Percentiles rank a stretch among this genome's conserved stretches.
phyloP scores from a whole-genome alignment of 164 flowering plant genomes.

The Kalanchoe fedtschenkoi region DNA sequence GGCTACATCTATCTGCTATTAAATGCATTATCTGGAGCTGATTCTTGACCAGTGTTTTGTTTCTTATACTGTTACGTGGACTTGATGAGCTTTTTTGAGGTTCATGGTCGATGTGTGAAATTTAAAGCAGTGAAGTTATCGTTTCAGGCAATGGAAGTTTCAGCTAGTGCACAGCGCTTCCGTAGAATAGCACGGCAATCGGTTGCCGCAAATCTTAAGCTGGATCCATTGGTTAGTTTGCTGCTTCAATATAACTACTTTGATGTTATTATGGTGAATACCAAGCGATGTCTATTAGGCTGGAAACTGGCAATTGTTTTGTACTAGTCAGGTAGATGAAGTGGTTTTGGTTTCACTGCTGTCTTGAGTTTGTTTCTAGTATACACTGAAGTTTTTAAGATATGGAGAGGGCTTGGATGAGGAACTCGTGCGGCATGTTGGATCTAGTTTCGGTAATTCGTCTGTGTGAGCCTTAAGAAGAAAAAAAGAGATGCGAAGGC shows the following conservation, averaged over 20 bases:
- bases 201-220: constrained; percentile 33
- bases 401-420: not conserved
- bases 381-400: not conserved
- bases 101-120: not conserved
- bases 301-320: not conserved
- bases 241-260: not conserved
- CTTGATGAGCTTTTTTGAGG: not conserved
- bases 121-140: not conserved
- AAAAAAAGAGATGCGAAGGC: not conserved
- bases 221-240: constrained; percentile 62
- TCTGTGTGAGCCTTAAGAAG: not conserved
- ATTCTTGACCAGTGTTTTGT: too few relatives aligned
- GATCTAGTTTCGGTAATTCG: not conserved
- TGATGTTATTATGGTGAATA: not conserved
- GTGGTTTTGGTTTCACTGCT: not conserved
- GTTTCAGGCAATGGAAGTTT: constrained; percentile 44
- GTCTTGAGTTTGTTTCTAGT: not conserved
- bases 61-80: not conserved
- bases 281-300: not conserved
- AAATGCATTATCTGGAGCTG: too few relatives aligned
- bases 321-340: not conserved
- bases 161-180: constrained; percentile 48
- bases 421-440: not conserved
- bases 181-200: constrained; percentile 53
- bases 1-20: not conserved